Percentiles rank a stretch among this genome's conserved stretches.
phyloP scores from a whole-genome alignment of 805 yeast genomes.

The Ogataea ramenticola region DNA sequence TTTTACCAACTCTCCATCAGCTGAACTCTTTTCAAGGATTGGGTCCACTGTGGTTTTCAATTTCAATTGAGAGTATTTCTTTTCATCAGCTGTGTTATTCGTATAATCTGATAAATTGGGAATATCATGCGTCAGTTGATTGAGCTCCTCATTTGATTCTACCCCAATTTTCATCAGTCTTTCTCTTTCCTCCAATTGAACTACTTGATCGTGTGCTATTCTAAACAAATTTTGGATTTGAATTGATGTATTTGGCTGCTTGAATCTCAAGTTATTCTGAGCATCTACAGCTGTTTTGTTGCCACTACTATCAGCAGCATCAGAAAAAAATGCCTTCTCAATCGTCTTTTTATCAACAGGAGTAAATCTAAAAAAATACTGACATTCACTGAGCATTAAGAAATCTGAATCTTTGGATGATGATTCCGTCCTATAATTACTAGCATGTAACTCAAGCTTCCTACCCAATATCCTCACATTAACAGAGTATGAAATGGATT shows the following conservation, averaged over 20 bases:
- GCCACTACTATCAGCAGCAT: too few species aligned
- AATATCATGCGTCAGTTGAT: constrained; percentile 10
- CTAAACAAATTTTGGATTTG: constrained; percentile 13
- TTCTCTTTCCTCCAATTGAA: constrained; percentile 9
- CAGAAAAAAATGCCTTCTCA: neutral
- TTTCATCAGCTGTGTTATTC: constrained; percentile 3
- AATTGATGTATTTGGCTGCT: constrained; percentile 7
- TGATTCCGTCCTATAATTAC: constrained; percentile 4
- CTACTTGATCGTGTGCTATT: constrained; percentile 7
- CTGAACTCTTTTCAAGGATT: neutral
- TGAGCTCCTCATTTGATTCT: constrained; percentile 9
- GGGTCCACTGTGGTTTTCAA: constrained; percentile 7
- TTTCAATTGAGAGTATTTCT: constrained; percentile 10
- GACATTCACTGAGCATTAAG: constrained; percentile 14
- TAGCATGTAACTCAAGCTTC: constrained; percentile 8
- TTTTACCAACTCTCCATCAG: neutral
- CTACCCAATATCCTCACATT: constrained; percentile 45
- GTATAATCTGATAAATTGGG: constrained; percentile 8
- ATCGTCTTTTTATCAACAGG: constrained; percentile 4
- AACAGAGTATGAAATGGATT: constrained; percentile 41
- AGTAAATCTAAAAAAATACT: constrained; percentile 13
- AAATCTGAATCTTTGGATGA: constrained; percentile 7
- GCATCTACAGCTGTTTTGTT: too few species aligned
- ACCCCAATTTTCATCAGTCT: constrained; percentile 14
- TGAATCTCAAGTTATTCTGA: neutral